A percentile compares a stretch with the other conserved stretches of the same genome.
Evolutionary conservation across 129 eudicot genomes (phyloP).

Genomic region (Silybum marianum): DNA sequence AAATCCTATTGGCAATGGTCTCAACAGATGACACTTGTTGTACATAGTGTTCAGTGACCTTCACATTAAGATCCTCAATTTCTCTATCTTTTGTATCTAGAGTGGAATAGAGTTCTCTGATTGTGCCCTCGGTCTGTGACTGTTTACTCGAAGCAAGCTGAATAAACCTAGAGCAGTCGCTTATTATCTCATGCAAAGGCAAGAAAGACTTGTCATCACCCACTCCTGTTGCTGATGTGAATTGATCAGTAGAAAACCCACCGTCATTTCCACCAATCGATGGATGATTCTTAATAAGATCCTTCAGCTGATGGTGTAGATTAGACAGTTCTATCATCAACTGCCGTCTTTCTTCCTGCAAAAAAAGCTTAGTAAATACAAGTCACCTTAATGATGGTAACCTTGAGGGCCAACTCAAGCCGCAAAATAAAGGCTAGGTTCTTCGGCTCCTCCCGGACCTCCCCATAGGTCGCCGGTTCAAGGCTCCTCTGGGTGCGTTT

Average conservation of each 20-base stretch:
- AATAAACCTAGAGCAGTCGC: constrained; percentile 52
- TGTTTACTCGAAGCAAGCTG: constrained; percentile 38
- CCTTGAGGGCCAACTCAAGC: background rate
- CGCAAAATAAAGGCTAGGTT: background rate
- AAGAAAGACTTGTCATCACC: constrained; percentile 21
- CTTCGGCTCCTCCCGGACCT: background rate
- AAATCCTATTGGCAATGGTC: constrained; percentile 45
- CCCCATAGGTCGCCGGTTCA: background rate
- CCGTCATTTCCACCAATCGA: constrained; percentile 24
- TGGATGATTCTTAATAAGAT: constrained; percentile 25
- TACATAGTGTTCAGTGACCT: constrained; percentile 33
- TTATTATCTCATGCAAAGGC: constrained; percentile 61
- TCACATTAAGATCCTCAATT: constrained; percentile 45
- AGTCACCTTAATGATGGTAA: constrained; percentile 5
- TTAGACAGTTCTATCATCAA: constrained; percentile 43
- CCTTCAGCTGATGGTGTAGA: constrained; percentile 45
- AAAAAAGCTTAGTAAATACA: background rate
- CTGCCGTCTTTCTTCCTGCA: constrained; percentile 72
- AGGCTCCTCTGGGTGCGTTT: background rate
- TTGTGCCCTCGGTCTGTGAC: constrained; percentile 35
- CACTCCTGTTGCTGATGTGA: constrained; percentile 17
- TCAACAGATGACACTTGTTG: constrained; percentile 36
- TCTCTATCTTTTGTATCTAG: constrained; percentile 44
- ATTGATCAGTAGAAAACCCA: constrained; percentile 22
- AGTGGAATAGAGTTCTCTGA: constrained; percentile 40